Conservation (phyloP, 352 stramenopile species). For the Phytopythium kandeliae region DNA sequence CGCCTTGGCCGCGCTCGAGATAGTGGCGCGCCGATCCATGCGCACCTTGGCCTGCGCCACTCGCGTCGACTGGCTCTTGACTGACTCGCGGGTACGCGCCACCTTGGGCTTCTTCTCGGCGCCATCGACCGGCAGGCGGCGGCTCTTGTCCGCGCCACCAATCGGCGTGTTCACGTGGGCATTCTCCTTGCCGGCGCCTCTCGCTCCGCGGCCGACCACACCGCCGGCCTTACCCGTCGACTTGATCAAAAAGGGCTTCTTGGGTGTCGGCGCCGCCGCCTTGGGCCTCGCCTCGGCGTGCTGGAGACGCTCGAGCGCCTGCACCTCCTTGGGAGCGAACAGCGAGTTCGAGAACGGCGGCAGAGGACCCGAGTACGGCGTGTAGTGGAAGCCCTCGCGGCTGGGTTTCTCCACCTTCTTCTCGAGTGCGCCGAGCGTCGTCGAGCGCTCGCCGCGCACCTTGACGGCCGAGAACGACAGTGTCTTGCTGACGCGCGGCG, state of each 20-base stretch:
- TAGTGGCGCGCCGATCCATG: conserved; percentile 2
- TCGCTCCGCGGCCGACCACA: background rate
- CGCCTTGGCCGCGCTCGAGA: conserved; percentile 4
- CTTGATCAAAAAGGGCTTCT: conserved; percentile 9
- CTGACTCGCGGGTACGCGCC: conserved; percentile 1
- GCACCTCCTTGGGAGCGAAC: conserved; percentile 6
- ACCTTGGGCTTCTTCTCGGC: background rate
- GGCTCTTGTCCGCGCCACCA: background rate
- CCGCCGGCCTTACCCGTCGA: conserved; percentile 5
- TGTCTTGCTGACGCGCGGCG: background rate
- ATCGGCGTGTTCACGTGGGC: conserved; percentile 3
- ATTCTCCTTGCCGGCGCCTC: conserved; percentile 5
- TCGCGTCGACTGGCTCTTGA: conserved; percentile 6
- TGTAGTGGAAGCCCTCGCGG: conserved; percentile 27
- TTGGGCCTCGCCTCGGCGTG: conserved; percentile 1
- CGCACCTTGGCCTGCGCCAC: conserved; percentile 4
- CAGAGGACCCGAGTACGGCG: conserved; percentile 61
- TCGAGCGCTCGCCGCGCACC: conserved; percentile 6
- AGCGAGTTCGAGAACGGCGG: conserved; percentile 27
- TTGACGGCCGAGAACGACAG: conserved; percentile 7
- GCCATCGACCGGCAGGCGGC: background rate
- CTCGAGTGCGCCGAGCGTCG: conserved; percentile 1
- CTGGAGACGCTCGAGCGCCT: conserved; percentile 5
- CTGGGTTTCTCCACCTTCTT: background rate
- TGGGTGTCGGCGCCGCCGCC: background rate